phyloP scores from a whole-genome alignment of 192 early-diverging fungal genomes.

The Backusella circina region DNA sequence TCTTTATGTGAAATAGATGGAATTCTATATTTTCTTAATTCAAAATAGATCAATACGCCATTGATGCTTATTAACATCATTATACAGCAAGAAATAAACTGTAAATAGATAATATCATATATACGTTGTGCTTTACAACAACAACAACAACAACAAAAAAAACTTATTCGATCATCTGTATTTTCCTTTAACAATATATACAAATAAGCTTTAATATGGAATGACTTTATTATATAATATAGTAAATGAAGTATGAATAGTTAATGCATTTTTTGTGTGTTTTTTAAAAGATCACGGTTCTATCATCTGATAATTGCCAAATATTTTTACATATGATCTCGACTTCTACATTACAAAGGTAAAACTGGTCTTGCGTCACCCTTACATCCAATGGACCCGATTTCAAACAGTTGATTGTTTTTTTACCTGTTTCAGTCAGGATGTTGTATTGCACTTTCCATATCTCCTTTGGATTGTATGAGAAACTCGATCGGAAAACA shows the following conservation, averaged over 20 bases:
- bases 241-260: not conserved
- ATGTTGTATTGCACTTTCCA: not conserved
- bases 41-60: too few species aligned
- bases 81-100: too few species aligned
- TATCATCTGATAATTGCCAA: slow-evolving; percentile 1
- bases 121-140: too few species aligned
- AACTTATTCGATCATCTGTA: not conserved
- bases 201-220: not conserved
- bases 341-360: not conserved
- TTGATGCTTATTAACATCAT: too few species aligned
- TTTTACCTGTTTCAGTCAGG: not conserved
- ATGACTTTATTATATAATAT: not conserved
- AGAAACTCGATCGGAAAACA: not conserved
- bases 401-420: not conserved
- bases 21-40: too few species aligned
- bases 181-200: not conserved
- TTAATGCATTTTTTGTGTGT: not conserved
- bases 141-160: too few species aligned
- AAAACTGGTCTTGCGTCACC: not conserved
- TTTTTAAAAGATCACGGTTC: not conserved
- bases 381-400: not conserved
- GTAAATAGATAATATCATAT: too few species aligned
- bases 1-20: too few species aligned
- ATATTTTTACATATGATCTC: slow-evolving; percentile 4
- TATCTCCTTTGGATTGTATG: not conserved